Base-by-base conservation (phyloP, 495 filamentous ascomycete genomes). In the Penicillium parvum region DNA sequence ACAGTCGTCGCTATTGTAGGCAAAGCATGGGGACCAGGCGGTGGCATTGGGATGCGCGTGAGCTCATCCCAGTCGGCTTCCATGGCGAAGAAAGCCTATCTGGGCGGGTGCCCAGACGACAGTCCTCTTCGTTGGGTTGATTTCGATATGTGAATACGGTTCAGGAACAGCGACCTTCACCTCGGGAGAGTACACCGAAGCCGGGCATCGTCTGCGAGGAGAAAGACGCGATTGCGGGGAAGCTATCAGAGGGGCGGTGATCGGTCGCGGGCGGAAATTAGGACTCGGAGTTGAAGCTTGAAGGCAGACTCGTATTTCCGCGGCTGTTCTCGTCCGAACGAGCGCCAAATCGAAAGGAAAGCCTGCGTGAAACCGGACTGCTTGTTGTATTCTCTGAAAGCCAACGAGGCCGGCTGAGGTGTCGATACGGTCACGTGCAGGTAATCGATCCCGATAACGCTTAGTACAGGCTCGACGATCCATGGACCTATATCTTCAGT, bases 1-100 rank as follows among this genome's bases (percentile, higher is more conserved):
- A 95, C 66, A 7, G 86, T 78, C 4, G 82, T 80, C 40, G 81
- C 78, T 32, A 79, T 74, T n/a, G 83, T 79, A 3, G 82, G 73
- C 49, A 81, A 57, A 21, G 71, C 74, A 61, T 82, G 78, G 47
- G 72, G 60, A 39, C 72, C 78, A 35, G 84, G 80, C 45, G 82
- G 77, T 41, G 84, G 84, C 60, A 86, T 74, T 48, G 76, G 72
- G 61, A 86, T 74, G 58, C 84, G 78, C 65, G 78, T 77, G 61
- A 90, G 71, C 80, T 91, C 68, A 55, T 66, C 53, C 71, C 71
- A 74, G 41, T 74, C 71, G 39, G 66, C 63, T 55, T 74, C 71
- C 71, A 74, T 74, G 40, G 37, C 52, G 49, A 46, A 44, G 39
- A 49, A 30, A 40, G 40, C 35, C 27, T 51, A 40, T 40, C 45